Percentiles rank a stretch among this genome's conserved stretches.
These are phyloP conservation scores for Ceratobasidium sp. DNA, from an alignment of 1,284 basidiomycete species.

Conservation along the genomic window DNA sequence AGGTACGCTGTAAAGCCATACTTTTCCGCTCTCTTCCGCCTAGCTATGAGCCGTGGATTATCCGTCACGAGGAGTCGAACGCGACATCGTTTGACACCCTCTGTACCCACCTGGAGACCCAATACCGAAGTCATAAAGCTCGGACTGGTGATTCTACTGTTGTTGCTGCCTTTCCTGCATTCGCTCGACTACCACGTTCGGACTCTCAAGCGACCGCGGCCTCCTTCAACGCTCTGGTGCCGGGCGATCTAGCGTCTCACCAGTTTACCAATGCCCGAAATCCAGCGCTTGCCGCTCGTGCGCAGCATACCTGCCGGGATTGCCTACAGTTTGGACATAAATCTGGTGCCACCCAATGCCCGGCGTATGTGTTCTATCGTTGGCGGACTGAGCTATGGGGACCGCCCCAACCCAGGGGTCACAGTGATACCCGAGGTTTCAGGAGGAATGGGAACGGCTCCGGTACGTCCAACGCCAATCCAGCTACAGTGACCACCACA, in stretches of 20 bases:
- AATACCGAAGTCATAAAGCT: not conserved
- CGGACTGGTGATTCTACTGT: not conserved
- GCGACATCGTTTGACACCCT: not conserved
- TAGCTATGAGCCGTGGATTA: constrained; percentile 2
- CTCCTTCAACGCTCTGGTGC: not conserved
- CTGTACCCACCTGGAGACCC: not conserved
- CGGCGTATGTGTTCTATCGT: not conserved
- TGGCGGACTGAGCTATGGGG: constrained; percentile 25
- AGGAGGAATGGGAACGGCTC: too few relatives aligned
- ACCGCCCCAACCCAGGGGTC: not conserved
- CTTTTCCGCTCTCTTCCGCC: constrained; percentile 21
- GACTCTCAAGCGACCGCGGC: not conserved
- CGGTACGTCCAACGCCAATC: too few relatives aligned
- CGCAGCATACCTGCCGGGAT: constrained; percentile 10
- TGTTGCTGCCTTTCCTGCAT: constrained; percentile 2
- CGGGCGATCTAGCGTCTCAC: not conserved
- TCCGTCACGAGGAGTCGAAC: not conserved
- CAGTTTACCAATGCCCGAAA: constrained; percentile 5
- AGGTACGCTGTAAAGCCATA: not conserved
- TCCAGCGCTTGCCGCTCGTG: not conserved
- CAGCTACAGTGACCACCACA: too few relatives aligned
- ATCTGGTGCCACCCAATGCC: not conserved
- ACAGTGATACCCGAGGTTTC: too few relatives aligned
- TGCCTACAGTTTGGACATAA: constrained; percentile 6
- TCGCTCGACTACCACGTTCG: not conserved